Evolutionary conservation across 257 asterid species (phyloP), one percentile per base, ranked within the genome.

Genomic region (Eustoma russellianum): DNA sequence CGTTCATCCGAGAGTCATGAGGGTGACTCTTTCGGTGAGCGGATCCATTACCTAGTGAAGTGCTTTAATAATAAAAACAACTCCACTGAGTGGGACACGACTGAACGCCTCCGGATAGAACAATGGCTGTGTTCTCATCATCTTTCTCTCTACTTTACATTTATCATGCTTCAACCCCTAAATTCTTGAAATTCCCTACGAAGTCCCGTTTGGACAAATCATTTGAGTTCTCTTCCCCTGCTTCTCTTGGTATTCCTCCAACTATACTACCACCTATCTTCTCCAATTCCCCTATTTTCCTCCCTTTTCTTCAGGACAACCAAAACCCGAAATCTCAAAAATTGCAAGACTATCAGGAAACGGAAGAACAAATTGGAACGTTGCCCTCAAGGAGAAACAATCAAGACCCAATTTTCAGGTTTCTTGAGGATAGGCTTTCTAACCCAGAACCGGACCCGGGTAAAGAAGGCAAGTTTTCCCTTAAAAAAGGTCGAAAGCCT

Each of bases 381-480:
- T 44, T 33, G 7, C 64, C 53, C 0, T 34, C 49, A 18, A 44
- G 47, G 18, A 3, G 58, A 65, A 52, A 65, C 17, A 49, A 53
- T 28, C 73, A 78, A 51, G 93, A 86, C 79, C 97, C 94, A 24
- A 70, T 82, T 55, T 63, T 82, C 68, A 74, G 69, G 41, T 87
- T 87, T 89, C 80, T 87, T 68, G 70, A 67, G 64, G 70, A 78
- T 65, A 83, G 76, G 28, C 49, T 68, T 60, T 51, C 61, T 7
- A 64, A 48, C 48, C 55, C 74, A 2, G 74, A 63, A 46, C 81
- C 83, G 48, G 91, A 90, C 85, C 91, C 93, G 13, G 66, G 3
- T 47, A 63, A 47, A 30, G 78, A 74, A 79, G 94, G 93, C 60
- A 75, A 65, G 50, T 47, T 86, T 40, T 52, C 94, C 55, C 80